Base-by-base conservation (phyloP, 1,284 basidiomycete genomes). In the Austroboletus niveus region DNA sequence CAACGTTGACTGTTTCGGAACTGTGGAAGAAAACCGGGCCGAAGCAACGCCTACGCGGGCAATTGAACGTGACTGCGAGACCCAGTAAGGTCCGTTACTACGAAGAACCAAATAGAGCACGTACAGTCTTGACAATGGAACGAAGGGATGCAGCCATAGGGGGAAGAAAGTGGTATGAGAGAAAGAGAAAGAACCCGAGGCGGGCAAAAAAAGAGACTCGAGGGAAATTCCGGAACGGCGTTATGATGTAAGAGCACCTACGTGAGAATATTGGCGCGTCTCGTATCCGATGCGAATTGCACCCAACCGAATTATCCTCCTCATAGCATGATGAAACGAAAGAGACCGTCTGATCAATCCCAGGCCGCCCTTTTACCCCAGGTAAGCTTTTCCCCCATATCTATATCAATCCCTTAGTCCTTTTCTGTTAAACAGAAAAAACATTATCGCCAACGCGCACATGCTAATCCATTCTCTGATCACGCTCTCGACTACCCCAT, bases 391-490 rank as follows among this genome's bases (percentile, higher is more conserved):
- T 14, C 6, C 22, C 8, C 7, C 5, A 5, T 31, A 9, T 6
- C 4, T 5, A 8, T 14, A 2, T 0, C 3, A 5, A 4, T 10
- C 12, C 2, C 42, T 48, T 9, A 55, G 27, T 4, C 8, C 6
- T 15, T 35, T 5, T 9, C 6, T 15, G 17, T 15, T 5, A 8
- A 39, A 7, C 22, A 97, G 89, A 98, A 98, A 87, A 85, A 90
- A 64, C 92, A 92, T 72, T 99, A 99, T 72, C 81, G 97, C 22
- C 97, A 99, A 69, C 81, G 97, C 51, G 97, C 96, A 4, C 96
- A 99, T 69, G 95, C 96, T 8, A 99, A 99, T 69, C 96, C 96
- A 2, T 98, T 99, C 72, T 92, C 92, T 12, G 97, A 99, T 71
- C 97, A 99, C 72, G 79, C 84, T 24, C 81, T 99, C 46, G 85